phyloP scores from a whole-genome alignment of 306 rosid genomes.

The Notholithocarpus densiflorus region DNA sequence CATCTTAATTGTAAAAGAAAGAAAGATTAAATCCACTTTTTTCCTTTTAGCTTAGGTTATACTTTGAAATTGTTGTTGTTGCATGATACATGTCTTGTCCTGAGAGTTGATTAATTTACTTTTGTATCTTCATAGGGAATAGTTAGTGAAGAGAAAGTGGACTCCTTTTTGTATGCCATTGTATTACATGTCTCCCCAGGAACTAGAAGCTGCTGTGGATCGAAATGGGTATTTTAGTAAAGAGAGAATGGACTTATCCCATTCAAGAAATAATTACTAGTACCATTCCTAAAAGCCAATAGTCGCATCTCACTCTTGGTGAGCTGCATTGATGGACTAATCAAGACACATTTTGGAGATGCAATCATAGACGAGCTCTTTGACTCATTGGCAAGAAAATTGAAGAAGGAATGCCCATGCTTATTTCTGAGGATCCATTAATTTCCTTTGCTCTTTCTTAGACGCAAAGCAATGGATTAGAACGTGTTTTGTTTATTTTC shows the following conservation, averaged over 20 bases:
- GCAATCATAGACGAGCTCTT: slow-evolving; percentile 22
- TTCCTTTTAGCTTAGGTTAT: too few species aligned
- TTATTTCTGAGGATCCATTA: neutral
- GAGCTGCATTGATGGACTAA: slow-evolving; percentile 9
- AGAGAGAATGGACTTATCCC: neutral
- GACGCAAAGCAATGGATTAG: neutral
- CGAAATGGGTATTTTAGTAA: slow-evolving; percentile 12
- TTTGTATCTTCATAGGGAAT: neutral
- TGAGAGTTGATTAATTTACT: neutral
- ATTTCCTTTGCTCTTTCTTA: neutral
- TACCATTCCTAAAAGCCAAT: neutral
- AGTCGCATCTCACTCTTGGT: neutral
- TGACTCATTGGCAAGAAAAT: slow-evolving; percentile 1
- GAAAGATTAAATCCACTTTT: too few species aligned
- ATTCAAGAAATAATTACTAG: neutral
- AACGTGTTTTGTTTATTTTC: too few species aligned
- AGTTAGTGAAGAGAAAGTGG: slow-evolving; percentile 11
- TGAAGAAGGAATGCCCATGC: neutral
- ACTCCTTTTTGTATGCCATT: slow-evolving; percentile 21
- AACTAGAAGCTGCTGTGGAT: slow-evolving; percentile 11
- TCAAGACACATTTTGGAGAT: slow-evolving; percentile 22
- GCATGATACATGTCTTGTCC: too few species aligned
- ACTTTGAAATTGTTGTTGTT: too few species aligned
- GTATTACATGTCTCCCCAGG: slow-evolving; percentile 12
- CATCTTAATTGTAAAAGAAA: too few species aligned